These are phyloP conservation scores for Galerina marginata DNA, from an alignment of 768 basidiomycete species.

Conservation along the genomic window DNA sequence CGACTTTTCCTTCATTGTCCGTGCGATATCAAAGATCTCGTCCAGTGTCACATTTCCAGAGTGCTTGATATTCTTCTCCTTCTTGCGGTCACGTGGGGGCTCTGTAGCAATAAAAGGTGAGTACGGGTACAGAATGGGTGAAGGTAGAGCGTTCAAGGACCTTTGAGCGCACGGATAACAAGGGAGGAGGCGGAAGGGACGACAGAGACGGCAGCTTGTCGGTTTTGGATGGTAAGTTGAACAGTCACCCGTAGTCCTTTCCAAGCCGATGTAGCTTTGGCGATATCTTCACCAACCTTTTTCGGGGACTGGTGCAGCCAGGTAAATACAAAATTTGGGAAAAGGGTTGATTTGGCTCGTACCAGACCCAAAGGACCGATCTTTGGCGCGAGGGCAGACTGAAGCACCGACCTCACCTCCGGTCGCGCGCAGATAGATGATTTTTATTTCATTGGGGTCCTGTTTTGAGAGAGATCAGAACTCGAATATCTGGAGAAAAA, in stretches of 20 bases:
- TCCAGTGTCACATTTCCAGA: conserved; percentile 91
- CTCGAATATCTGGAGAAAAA: not conserved
- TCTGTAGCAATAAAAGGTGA: conserved; percentile 52
- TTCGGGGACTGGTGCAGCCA: conserved; percentile 82
- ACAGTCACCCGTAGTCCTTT: conserved; percentile 99
- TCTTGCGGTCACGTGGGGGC: conserved; percentile 98
- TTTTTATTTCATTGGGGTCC: conserved; percentile 98
- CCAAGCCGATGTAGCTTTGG: conserved; percentile 97
- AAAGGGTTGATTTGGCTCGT: conserved; percentile 33
- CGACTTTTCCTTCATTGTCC: conserved; percentile 94
- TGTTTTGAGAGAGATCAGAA: conserved; percentile 35
- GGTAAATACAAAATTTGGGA: conserved; percentile 5
- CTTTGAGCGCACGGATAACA: conserved; percentile 98
- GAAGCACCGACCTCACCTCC: conserved; percentile 99
- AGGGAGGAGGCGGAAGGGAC: conserved; percentile 97
- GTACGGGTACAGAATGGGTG: conserved; percentile 1
- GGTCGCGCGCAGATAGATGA: conserved; percentile 97
- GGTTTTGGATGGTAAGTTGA: conserved; percentile 99
- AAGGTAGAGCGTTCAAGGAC: conserved; percentile 45
- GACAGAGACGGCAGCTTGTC: conserved; percentile 96
- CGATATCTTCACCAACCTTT: conserved; percentile 99
- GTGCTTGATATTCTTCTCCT: conserved; percentile 99
- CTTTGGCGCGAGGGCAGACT: conserved; percentile 97
- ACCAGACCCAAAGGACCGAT: conserved; percentile 99
- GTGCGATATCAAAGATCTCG: conserved; percentile 94